Conservation (phyloP, 306 rosid species). For the Glycyrrhiza uralensis region DNA sequence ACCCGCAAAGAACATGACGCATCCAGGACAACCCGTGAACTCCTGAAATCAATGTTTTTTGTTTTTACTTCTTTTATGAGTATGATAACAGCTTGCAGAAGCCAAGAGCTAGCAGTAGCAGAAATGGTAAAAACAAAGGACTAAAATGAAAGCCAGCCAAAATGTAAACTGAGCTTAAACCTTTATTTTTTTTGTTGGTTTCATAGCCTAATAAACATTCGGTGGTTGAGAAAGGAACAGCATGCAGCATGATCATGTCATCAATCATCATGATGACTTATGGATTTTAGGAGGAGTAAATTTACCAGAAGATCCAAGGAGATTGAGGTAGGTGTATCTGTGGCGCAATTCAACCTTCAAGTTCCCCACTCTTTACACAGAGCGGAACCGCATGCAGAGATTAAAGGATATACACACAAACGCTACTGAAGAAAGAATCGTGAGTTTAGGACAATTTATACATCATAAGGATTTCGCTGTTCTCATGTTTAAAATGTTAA, state of each 20-base stretch:
- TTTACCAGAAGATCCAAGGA: conserved; percentile 15
- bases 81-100: not conserved
- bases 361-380: no score
- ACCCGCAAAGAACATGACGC: not conserved
- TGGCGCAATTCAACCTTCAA: no score
- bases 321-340: not conserved
- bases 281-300: not conserved
- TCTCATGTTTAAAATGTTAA: no score
- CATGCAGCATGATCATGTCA: not conserved
- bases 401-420: not conserved
- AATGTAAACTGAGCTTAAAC: no score
- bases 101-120: not conserved
- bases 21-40: conserved; percentile 18
- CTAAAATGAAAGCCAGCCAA: not conserved
- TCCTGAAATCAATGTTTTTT: not conserved
- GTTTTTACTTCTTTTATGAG: not conserved
- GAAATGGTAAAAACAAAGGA: not conserved
- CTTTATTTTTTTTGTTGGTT: no score
- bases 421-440: not conserved
- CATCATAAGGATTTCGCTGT: no score
- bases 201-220: not conserved
- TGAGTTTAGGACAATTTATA: not conserved
- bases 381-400: not conserved
- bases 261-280: not conserved
- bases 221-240: conserved; percentile 11